A percentile compares a stretch with the other conserved stretches of the same genome.
phyloP scores from a whole-genome alignment of 768 basidiomycete genomes.

The Lentinula edodes region DNA sequence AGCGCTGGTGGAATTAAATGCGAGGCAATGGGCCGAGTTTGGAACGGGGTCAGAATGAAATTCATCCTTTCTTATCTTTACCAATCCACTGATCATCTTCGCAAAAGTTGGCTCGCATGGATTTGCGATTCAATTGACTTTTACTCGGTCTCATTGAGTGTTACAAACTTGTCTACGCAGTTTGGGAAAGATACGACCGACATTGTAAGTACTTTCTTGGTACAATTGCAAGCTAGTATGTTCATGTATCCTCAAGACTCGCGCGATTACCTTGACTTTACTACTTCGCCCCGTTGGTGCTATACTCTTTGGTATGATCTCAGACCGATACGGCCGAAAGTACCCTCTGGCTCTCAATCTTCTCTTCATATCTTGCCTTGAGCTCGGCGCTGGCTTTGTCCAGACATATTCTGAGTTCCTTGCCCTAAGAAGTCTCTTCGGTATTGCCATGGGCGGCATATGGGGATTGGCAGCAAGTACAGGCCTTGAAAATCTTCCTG shows the following conservation, averaged over 20 bases:
- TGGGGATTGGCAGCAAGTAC: constrained; percentile 58
- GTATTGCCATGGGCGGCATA: constrained; percentile 56
- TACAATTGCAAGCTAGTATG: constrained; percentile 15
- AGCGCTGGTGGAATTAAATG: constrained; percentile 39
- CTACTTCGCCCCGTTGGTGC: constrained; percentile 11
- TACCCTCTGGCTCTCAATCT: constrained; percentile 61
- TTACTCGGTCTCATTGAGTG: constrained; percentile 48
- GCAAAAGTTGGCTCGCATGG: constrained; percentile 45
- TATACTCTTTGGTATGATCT: constrained; percentile 53
- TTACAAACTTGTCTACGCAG: constrained; percentile 26
- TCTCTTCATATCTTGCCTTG: constrained; percentile 43
- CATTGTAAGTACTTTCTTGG: constrained; percentile 52
- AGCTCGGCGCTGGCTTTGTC: constrained; percentile 55
- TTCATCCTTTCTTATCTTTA: neutral
- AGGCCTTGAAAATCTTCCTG: constrained; percentile 59
- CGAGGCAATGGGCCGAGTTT: constrained; percentile 54
- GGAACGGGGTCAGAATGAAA: constrained; percentile 50
- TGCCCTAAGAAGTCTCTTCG: constrained; percentile 54
- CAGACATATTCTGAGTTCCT: constrained; percentile 53
- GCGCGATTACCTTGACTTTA: neutral
- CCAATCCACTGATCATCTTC: neutral
- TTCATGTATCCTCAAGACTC: neutral
- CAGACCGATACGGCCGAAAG: constrained; percentile 29
- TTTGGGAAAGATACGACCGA: constrained; percentile 22
- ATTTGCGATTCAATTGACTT: constrained; percentile 63